Base-by-base conservation (phyloP, 2,329 filamentous ascomycete species). In the Fusarium liriodendri region DNA sequence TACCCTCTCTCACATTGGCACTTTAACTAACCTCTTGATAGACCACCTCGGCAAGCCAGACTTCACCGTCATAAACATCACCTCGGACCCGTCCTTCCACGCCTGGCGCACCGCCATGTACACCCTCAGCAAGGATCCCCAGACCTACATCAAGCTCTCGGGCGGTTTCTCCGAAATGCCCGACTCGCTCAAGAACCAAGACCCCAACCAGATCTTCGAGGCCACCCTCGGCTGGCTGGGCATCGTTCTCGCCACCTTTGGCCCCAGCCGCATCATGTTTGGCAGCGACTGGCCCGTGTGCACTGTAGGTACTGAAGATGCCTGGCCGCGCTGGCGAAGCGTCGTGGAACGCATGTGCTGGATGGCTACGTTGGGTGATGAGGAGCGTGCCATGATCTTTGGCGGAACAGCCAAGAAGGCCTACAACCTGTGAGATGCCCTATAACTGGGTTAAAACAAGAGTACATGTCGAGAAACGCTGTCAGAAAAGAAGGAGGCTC, bases 221-320 rank as follows among this genome's bases (percentile, higher is more conserved):
- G 87, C 87, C 45, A 86, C 94, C 22, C 86, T 88, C 67, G 91
- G 92, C 27, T 97, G 94, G 92, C 88, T 94, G 3, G 89, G 91
- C 69, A 89, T 92, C 62, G 84, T 95, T 1, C 89, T 97, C 62
- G 88, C 91, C 32, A 88, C 89, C 1, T 98, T 98, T 79, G 91
- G 93, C 2, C 84, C 93, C 0, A 80, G 85, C 25, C 88, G 94
- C 72, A 88, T 97, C 80, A 95, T 98, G 92, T 98, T 97, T 82
- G 95, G 93, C 27, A 95, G 93, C 73, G 95, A 98, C 82, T 98
- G 96, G 96, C 95, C 96, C 3, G 92, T 98, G 1, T 97, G 95
- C 83, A 95, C 94, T 71, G 84, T 94, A 29, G 77, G 81, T 74
- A 86, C 86, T 47, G 84, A 87, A 57, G 83, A 85, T 25, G 91